Conservation (phyloP, 257 asterid genomes). For the Salvia miltiorrhiza region DNA sequence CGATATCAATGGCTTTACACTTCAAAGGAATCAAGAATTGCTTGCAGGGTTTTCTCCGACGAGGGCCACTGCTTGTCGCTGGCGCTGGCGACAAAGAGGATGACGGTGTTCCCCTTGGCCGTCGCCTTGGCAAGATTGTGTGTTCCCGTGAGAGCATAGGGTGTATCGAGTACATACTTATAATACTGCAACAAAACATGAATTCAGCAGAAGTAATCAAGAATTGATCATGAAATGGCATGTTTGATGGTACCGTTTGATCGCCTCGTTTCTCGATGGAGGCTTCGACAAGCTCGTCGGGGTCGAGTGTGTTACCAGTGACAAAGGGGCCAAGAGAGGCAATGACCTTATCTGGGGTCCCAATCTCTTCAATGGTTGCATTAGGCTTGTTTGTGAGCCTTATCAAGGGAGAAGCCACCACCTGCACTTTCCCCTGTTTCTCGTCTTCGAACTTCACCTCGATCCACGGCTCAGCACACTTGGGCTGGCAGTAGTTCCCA, state of each 20-base stretch:
- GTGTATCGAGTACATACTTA: slow-evolving; percentile 85
- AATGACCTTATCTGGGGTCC: slow-evolving; percentile 81
- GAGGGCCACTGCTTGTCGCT: slow-evolving; percentile 83
- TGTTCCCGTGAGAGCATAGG: slow-evolving; percentile 87
- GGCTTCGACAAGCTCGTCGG: slow-evolving; percentile 79
- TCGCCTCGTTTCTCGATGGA: slow-evolving; percentile 78
- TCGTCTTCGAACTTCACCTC: slow-evolving; percentile 93
- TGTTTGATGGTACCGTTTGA: slow-evolving; percentile 65
- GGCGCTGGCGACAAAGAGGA: slow-evolving; percentile 92
- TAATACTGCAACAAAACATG: slow-evolving; percentile 57
- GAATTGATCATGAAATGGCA: not conserved
- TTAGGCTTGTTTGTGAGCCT: slow-evolving; percentile 92
- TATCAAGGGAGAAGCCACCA: slow-evolving; percentile 88
- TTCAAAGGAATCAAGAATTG: slow-evolving; percentile 82
- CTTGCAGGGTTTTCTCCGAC: slow-evolving; percentile 66
- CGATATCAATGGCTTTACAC: slow-evolving; percentile 30
- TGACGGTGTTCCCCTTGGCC: slow-evolving; percentile 85
- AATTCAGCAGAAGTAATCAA: no score
- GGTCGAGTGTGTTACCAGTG: slow-evolving; percentile 82
- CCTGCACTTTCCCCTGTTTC: slow-evolving; percentile 83
- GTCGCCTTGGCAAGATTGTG: slow-evolving; percentile 96
- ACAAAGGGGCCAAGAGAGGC: slow-evolving; percentile 98
- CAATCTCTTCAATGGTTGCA: slow-evolving; percentile 92
- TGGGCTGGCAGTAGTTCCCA: slow-evolving; percentile 98
- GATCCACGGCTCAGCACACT: slow-evolving; percentile 98